Evolutionary conservation across 1,284 basidiomycete species (phyloP).

Genomic region (Cerioporus squamosus): DNA sequence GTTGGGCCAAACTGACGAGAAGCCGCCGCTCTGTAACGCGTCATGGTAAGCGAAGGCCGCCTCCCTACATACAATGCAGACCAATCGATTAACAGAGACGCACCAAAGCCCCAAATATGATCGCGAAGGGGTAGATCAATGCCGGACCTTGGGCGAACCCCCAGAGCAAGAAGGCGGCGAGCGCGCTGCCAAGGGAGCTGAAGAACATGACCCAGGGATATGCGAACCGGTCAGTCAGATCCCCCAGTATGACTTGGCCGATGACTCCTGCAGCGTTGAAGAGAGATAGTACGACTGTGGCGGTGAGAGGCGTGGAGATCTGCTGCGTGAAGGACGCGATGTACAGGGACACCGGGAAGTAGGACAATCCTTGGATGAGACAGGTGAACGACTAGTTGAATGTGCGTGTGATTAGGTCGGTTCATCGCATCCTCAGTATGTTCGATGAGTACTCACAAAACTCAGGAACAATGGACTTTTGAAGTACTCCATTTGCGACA

Average conservation of each 20-base stretch:
- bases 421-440: neutral
- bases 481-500: constrained; percentile 32
- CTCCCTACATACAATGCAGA: neutral
- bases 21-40: constrained; percentile 29
- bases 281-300: constrained; percentile 31
- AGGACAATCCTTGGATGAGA: constrained; percentile 32
- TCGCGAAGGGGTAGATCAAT: constrained; percentile 30
- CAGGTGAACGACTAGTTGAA: constrained; percentile 22
- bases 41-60: neutral
- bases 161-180: constrained; percentile 34
- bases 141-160: constrained; percentile 32
- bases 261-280: constrained; percentile 33
- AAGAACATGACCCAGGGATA: constrained; percentile 34
- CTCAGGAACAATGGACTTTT: constrained; percentile 29
- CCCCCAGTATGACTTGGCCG: constrained; percentile 31
- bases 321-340: constrained; percentile 32
- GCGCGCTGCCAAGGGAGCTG: constrained; percentile 29
- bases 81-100: neutral
- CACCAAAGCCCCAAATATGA: constrained; percentile 34
- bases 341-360: constrained; percentile 36
- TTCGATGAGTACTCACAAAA: constrained; percentile 11
- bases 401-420: neutral
- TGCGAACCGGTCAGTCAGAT: constrained; percentile 31
- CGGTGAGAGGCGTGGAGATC: constrained; percentile 30
- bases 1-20: constrained; percentile 32